These are phyloP conservation scores for Diaporthe sp. DNA, from an alignment of 2,329 filamentous ascomycete genomes.

Conservation along the genomic window DNA sequence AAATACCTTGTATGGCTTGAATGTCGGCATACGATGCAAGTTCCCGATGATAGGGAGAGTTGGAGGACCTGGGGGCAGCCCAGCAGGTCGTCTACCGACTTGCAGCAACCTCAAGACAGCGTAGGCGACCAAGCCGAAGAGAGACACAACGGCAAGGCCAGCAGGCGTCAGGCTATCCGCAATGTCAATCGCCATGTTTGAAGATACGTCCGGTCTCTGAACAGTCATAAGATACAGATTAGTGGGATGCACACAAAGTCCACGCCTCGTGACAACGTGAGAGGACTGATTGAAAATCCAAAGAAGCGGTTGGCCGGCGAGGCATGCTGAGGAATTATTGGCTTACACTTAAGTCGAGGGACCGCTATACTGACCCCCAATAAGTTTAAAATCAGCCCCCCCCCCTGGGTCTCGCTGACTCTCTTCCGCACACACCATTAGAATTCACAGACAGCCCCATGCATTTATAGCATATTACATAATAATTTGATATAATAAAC, in stretches of 20 bases:
- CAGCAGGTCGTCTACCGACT: not conserved
- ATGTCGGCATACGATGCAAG: not conserved
- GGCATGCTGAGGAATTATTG: not conserved
- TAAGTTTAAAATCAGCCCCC: not conserved
- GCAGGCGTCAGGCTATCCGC: not conserved
- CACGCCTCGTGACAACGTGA: not conserved
- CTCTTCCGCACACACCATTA: no score
- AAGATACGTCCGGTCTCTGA: not conserved
- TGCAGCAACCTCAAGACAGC: not conserved
- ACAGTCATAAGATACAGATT: not conserved
- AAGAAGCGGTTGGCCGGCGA: not conserved
- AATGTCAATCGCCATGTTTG: not conserved
- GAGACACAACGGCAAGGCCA: not conserved
- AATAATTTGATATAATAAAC: no score
- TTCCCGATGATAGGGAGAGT: not conserved
- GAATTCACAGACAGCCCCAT: no score
- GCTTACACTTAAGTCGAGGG: not conserved
- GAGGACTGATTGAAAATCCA: not conserved
- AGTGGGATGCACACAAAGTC: not conserved
- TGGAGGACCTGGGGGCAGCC: not conserved
- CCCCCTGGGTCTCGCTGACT: no score
- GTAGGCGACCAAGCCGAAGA: not conserved
- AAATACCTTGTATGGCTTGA: not conserved
- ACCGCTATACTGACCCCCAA: not conserved
- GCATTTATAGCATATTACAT: no score